Percentiles rank a stretch among this genome's conserved stretches.
Conservation (phyloP, 208 protist genomes). For the Naegleria gruberi region DNA sequence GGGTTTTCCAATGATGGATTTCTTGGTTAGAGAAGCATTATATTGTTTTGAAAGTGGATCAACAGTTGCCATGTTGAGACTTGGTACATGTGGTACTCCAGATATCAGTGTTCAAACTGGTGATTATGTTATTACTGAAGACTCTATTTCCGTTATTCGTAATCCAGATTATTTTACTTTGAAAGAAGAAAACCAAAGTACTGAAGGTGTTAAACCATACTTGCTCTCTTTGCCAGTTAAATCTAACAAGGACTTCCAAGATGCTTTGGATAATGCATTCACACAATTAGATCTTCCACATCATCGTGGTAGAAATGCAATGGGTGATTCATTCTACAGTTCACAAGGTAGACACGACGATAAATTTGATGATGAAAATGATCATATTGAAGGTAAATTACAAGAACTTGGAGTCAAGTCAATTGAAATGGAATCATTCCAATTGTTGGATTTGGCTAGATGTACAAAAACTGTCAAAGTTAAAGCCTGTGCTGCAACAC, state of each 20-base stretch:
- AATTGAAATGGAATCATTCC: constrained; percentile 23
- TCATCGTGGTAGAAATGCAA: background rate
- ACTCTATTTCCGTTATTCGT: background rate
- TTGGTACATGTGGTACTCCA: constrained; percentile 24
- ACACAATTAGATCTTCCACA: too few species aligned
- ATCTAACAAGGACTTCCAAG: background rate
- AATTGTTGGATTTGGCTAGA: constrained; percentile 19
- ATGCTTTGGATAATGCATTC: background rate
- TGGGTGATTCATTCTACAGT: constrained; percentile 8
- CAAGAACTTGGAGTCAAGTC: background rate
- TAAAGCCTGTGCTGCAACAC: background rate
- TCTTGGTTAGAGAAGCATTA: background rate
- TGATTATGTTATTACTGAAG: background rate
- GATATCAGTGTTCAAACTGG: background rate
- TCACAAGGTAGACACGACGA: background rate
- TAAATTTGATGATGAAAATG: constrained; percentile 13
- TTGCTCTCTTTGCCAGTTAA: background rate
- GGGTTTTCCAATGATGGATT: constrained; percentile 25
- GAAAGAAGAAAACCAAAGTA: background rate
- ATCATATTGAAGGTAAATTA: background rate
- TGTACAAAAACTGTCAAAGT: background rate
- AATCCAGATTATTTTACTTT: constrained; percentile 13
- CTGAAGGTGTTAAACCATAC: background rate
- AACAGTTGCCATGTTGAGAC: constrained; percentile 8
- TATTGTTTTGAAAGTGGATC: background rate